Percentiles rank a stretch among this genome's conserved stretches.
These are phyloP conservation scores for Hirsutella thompsonii DNA, from an alignment of 2,329 filamentous ascomycete species.

Conservation along the genomic window DNA sequence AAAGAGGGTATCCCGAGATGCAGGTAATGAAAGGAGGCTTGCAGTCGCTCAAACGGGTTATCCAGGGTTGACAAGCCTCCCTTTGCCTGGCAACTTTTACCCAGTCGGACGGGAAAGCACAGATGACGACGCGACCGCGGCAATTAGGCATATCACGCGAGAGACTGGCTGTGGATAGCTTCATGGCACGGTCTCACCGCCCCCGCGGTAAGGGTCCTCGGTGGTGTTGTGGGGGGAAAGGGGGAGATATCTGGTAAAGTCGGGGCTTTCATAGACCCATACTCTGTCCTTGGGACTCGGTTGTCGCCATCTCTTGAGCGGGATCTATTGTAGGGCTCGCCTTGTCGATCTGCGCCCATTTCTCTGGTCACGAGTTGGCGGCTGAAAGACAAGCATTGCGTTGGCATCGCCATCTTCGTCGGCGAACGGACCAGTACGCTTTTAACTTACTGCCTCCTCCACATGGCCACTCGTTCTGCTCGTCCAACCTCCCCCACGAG, in stretches of 20 bases:
- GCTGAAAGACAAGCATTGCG: too few relatives aligned
- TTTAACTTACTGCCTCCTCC: too few relatives aligned
- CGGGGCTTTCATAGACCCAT: background rate
- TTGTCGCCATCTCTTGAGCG: too few relatives aligned
- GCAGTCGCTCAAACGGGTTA: background rate
- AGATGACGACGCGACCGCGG: background rate
- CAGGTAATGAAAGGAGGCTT: background rate
- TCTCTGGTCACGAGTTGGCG: too few relatives aligned
- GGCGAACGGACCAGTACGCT: too few relatives aligned
- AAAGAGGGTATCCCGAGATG: background rate
- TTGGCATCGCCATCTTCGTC: too few relatives aligned
- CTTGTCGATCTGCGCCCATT: too few relatives aligned
- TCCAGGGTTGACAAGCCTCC: background rate
- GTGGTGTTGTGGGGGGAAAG: background rate
- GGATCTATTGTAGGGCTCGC: too few relatives aligned
- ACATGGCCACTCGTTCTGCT: too few relatives aligned
- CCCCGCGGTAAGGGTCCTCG: background rate
- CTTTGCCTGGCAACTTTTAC: background rate
- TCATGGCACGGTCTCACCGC: background rate
- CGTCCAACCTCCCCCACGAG: too few relatives aligned
- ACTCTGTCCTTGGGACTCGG: too few relatives aligned
- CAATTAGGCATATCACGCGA: background rate
- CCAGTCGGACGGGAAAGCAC: background rate
- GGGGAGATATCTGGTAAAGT: background rate
- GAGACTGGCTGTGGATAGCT: background rate